Conservation (phyloP, 257 asterid species). For the Ocimum tenuiflorum region DNA sequence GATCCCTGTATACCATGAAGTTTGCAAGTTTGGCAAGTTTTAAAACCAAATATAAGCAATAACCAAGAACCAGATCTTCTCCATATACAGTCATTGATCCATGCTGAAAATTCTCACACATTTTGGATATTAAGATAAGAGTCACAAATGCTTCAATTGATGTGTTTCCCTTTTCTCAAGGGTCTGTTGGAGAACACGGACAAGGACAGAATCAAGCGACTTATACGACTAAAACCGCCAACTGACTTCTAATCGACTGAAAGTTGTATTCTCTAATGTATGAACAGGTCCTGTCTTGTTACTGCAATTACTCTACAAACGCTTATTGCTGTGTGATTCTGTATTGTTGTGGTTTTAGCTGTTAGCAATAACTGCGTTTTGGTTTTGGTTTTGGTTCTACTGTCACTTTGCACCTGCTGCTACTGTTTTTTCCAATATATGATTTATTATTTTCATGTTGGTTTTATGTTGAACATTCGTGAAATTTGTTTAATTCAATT, state of each 20-base stretch:
- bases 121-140: background rate
- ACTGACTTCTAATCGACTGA: conserved; percentile 28
- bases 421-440: background rate
- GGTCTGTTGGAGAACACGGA: conserved; percentile 60
- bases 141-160: background rate
- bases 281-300: background rate
- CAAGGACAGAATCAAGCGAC: conserved; percentile 57
- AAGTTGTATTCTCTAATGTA: background rate
- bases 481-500: no score
- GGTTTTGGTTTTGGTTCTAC: background rate
- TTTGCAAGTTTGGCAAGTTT: background rate
- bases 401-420: background rate
- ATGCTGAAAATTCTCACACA: background rate
- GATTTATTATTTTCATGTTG: no score
- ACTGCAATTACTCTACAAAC: background rate
- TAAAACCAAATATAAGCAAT: background rate
- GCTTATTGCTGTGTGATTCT: background rate
- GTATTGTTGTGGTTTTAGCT: background rate
- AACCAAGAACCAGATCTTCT: background rate
- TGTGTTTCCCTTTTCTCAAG: conserved; percentile 16
- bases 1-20: background rate
- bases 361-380: background rate
- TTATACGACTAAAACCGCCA: conserved; percentile 43
- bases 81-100: background rate
- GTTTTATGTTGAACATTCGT: no score